Evolutionary conservation across 768 basidiomycete species (phyloP).

Genomic region (Hydnomerulius pinastri): DNA sequence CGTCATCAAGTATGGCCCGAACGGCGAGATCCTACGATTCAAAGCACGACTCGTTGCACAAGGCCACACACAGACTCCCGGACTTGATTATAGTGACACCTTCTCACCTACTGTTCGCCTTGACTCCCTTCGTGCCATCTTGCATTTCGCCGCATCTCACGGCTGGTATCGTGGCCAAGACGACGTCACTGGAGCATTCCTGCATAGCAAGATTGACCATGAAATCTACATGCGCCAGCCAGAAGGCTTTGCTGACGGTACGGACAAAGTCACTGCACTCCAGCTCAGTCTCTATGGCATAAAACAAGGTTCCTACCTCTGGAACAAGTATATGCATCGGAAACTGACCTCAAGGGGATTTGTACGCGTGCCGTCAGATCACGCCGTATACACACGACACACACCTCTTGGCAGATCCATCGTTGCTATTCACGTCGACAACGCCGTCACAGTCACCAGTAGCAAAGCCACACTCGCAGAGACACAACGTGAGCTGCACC

Average conservation of each 20-base stretch:
- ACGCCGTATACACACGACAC: background rate
- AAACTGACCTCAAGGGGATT: background rate
- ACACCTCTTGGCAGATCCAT: background rate
- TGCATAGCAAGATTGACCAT: slow-evolving; percentile 22
- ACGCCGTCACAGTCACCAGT: background rate
- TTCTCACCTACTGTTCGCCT: slow-evolving; percentile 28
- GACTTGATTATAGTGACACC: slow-evolving; percentile 38
- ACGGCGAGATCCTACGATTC: slow-evolving; percentile 4
- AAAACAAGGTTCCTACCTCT: slow-evolving; percentile 36
- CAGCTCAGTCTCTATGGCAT: slow-evolving; percentile 40
- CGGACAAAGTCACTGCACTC: slow-evolving; percentile 24
- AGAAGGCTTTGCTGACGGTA: slow-evolving; percentile 30
- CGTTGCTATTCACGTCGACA: slow-evolving; percentile 3
- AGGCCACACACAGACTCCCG: slow-evolving; percentile 40
- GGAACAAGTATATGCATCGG: slow-evolving; percentile 29
- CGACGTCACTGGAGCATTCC: slow-evolving; percentile 7
- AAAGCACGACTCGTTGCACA: slow-evolving; percentile 46
- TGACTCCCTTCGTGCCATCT: slow-evolving; percentile 22
- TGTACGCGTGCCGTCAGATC: background rate
- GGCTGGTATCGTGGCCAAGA: slow-evolving; percentile 10
- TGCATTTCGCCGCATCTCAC: slow-evolving; percentile 14
- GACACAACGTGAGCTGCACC: background rate
- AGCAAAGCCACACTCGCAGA: background rate
- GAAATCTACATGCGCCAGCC: slow-evolving; percentile 44
- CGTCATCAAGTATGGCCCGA: background rate